These are phyloP conservation scores for Incumbomyces delicatus DNA, from an alignment of 2,329 filamentous ascomycete species.

Conservation along the genomic window DNA sequence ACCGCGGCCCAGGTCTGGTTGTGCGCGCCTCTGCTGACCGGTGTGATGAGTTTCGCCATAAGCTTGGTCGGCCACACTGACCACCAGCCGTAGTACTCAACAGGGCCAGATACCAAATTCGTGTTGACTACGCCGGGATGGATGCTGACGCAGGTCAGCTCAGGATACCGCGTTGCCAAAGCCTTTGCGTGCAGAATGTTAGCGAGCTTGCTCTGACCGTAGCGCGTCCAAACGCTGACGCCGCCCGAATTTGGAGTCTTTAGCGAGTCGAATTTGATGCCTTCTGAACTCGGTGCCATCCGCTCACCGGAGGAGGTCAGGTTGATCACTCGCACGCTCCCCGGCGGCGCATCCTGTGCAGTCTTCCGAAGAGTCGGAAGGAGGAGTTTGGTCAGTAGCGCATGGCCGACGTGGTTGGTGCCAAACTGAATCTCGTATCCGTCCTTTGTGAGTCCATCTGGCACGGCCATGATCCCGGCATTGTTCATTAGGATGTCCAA, in stretches of 20 bases:
- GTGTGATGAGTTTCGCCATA: slow-evolving; percentile 9
- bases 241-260: slow-evolving; percentile 8
- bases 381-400: slow-evolving; percentile 38
- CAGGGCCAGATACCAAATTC: slow-evolving; percentile 45
- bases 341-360: slow-evolving; percentile 6
- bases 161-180: slow-evolving; percentile 35
- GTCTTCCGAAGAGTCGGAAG: slow-evolving; percentile 35
- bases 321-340: slow-evolving; percentile 18
- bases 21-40: slow-evolving; percentile 29
- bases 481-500: slow-evolving; percentile 26
- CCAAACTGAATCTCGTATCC: slow-evolving; percentile 44
- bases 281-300: slow-evolving; percentile 11
- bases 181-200: slow-evolving; percentile 39
- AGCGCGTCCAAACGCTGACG: slow-evolving; percentile 24
- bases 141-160: slow-evolving; percentile 34
- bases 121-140: slow-evolving; percentile 44
- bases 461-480: slow-evolving; percentile 34
- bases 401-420: slow-evolving; percentile 44
- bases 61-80: neutral
- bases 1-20: slow-evolving; percentile 37
- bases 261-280: slow-evolving; percentile 16
- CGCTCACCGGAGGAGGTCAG: slow-evolving; percentile 17
- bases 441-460: slow-evolving; percentile 31
- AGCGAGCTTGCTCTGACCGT: slow-evolving; percentile 42
- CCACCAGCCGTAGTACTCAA: slow-evolving; percentile 45